Evolutionary conservation across 2,329 filamentous ascomycete genomes (phyloP).

Genomic region (Seiridium unicorne): DNA sequence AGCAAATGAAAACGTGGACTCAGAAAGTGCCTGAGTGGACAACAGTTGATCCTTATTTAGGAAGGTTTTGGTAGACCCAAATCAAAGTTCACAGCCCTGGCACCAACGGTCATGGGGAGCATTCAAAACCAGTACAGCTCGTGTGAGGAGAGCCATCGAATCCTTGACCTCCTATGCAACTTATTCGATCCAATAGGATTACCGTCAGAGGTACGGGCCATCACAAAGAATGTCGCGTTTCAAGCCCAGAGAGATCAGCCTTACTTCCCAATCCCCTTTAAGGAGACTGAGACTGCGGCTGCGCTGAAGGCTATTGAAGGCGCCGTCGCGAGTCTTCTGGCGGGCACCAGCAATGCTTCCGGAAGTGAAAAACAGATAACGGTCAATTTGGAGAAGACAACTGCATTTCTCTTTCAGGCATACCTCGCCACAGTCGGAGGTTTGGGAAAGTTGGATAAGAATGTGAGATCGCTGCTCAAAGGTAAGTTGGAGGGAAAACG

Average conservation of each 20-base stretch:
- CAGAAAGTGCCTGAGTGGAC: too few species aligned
- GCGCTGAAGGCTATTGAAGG: constrained; percentile 61
- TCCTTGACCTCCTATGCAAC: not conserved
- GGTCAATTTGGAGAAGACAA: constrained; percentile 51
- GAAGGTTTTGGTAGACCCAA: not conserved
- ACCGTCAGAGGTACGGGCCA: constrained; percentile 26
- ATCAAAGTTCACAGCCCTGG: not conserved
- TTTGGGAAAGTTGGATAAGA: constrained; percentile 44
- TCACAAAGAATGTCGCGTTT: constrained; percentile 28
- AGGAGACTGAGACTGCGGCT: constrained; percentile 36
- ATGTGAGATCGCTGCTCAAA: constrained; percentile 40
- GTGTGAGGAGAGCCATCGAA: not conserved
- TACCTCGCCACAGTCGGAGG: constrained; percentile 56
- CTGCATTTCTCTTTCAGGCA: constrained; percentile 56
- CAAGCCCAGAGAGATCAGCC: constrained; percentile 26
- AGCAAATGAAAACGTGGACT: too few species aligned
- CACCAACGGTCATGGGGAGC: not conserved
- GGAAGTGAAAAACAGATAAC: constrained; percentile 36
- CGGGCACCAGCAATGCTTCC: constrained; percentile 49
- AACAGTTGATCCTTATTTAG: too few species aligned
- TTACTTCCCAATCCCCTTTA: constrained; percentile 38
- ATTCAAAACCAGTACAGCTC: not conserved
- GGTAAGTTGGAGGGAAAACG: constrained; percentile 15
- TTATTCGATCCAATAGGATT: constrained; percentile 19
- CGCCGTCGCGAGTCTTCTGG: constrained; percentile 56